Base-by-base conservation (phyloP, 192 early-diverging fungal species). In the Allomyces macrogynus region DNA sequence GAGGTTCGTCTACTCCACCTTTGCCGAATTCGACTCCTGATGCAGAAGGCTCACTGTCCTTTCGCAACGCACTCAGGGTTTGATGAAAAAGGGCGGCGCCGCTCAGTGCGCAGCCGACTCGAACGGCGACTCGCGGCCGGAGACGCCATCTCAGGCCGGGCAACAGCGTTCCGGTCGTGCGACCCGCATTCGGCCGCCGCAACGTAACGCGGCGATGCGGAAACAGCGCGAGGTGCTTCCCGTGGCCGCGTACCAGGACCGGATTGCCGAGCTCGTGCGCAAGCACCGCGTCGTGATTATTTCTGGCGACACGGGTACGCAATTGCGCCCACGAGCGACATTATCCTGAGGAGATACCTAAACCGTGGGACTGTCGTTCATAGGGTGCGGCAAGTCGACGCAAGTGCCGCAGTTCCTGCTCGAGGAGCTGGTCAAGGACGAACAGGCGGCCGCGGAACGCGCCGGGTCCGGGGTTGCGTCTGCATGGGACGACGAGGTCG, bases 391-490 rank as follows among this genome's bases (percentile, higher is more conserved):
- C 66, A 87, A 85, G 71, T 83, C 80, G 69, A 91, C 89, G 14
- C 89, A 90, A 70, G 79, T 90, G 25, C 89, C 89, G 5, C 88
- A 90, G 67, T 89, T 85, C 71, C 44, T 91, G 14, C 74, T 86
- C 0, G 86, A 89, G 67, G 61, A 70, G 22, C 72, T 81, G n/a
- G n/a, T n/a, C 3, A 64, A 60, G 25, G 42, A 26, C n/a, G 69
- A 70, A 0, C 61, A 63, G 4, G 78, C 72, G 1, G 72, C 69
- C 62, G n/a, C 74, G 78, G 63, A 69, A 79, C 61, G 73, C 82
- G 63, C 69, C 77, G 24, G 88, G 78, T 68, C 83, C 78, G 11
- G 87, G 89, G 75, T 81, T 82, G 43, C 60, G 81, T 44, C 66
- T 69, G 60, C 74, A 76, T 63, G 72, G 40, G 10, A 67, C 20